These are phyloP conservation scores for Rhytidhysteron rufulum DNA, from an alignment of 2,329 filamentous ascomycete species.

Conservation along the genomic window DNA sequence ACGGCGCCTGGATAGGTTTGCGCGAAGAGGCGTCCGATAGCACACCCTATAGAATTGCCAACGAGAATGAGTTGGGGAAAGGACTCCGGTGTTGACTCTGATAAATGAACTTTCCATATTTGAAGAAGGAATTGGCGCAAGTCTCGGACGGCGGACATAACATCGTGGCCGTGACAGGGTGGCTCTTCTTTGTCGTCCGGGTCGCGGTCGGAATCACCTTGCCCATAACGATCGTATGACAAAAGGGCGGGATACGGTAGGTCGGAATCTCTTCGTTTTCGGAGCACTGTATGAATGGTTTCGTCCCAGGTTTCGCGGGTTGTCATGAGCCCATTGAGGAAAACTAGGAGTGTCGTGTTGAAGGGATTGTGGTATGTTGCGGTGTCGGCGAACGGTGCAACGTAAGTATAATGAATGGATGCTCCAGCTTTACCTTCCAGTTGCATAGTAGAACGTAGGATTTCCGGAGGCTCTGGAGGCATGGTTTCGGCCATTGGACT, in stretches of 20 bases:
- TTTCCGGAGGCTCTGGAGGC: slow-evolving; percentile 7
- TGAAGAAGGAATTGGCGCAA: slow-evolving; percentile 44
- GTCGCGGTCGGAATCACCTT: slow-evolving; percentile 51
- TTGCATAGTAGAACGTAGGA: slow-evolving; percentile 21
- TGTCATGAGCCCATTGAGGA: slow-evolving; percentile 43
- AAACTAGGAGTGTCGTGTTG: slow-evolving; percentile 38
- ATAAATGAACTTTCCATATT: slow-evolving; percentile 31
- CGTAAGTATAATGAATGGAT: slow-evolving; percentile 28
- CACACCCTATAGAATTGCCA: slow-evolving; percentile 52
- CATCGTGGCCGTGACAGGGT: slow-evolving; percentile 47
- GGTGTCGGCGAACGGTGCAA: no score
- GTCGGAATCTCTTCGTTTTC: slow-evolving; percentile 19
- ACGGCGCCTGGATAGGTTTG: slow-evolving; percentile 44
- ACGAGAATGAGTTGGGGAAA: slow-evolving; percentile 43
- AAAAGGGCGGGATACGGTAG: slow-evolving; percentile 43
- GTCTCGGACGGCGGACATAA: slow-evolving; percentile 41
- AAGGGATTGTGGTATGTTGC: slow-evolving; percentile 25
- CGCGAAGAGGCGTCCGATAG: slow-evolving; percentile 51
- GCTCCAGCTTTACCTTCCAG: slow-evolving; percentile 1
- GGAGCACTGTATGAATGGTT: slow-evolving; percentile 26
- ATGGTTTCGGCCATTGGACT: neutral
- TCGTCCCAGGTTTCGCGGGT: slow-evolving; percentile 38
- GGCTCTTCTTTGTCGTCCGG: slow-evolving; percentile 29
- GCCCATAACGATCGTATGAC: slow-evolving; percentile 57
- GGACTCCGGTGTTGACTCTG: slow-evolving; percentile 22